phyloP scores from a whole-genome alignment of 2,329 filamentous ascomycete species.

The Ophiostoma pallidulum region DNA sequence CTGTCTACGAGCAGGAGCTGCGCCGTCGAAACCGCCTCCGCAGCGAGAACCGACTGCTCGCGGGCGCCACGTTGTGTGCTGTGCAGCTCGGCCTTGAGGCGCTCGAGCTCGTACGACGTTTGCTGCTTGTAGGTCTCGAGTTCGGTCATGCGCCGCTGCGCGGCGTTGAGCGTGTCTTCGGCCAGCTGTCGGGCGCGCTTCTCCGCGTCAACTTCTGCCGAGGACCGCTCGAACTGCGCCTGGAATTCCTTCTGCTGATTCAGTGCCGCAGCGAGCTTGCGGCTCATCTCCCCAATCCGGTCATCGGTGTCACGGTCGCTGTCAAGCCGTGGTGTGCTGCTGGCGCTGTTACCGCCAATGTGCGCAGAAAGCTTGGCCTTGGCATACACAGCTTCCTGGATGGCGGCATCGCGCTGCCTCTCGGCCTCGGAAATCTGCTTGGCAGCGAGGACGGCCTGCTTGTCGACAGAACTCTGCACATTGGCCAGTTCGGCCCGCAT shows the following conservation, averaged over 20 bases:
- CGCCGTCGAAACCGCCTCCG: slow-evolving; percentile 65
- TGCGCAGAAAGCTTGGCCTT: slow-evolving; percentile 87
- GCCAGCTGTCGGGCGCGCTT: slow-evolving; percentile 71
- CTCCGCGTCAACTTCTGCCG: slow-evolving; percentile 68
- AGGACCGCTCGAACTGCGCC: slow-evolving; percentile 59
- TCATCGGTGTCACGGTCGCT: slow-evolving; percentile 53
- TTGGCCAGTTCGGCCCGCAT: slow-evolving; percentile 86
- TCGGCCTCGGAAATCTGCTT: slow-evolving; percentile 90
- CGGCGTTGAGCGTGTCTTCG: slow-evolving; percentile 76
- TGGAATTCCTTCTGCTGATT: slow-evolving; percentile 73
- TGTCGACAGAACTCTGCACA: slow-evolving; percentile 81
- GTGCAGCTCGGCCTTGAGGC: slow-evolving; percentile 76
- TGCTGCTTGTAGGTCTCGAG: slow-evolving; percentile 77
- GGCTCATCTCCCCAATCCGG: slow-evolving; percentile 64
- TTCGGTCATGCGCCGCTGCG: slow-evolving; percentile 73
- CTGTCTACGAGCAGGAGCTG: slow-evolving; percentile 81
- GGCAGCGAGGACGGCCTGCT: slow-evolving; percentile 75
- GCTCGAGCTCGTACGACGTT: slow-evolving; percentile 76
- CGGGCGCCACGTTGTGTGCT: slow-evolving; percentile 66
- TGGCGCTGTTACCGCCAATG: slow-evolving; percentile 43
- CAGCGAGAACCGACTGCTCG: slow-evolving; percentile 67
- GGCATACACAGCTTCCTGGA: slow-evolving; percentile 89
- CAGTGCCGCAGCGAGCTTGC: slow-evolving; percentile 73
- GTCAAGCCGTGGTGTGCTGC: slow-evolving; percentile 50
- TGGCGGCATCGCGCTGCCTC: slow-evolving; percentile 86